Base-by-base conservation (phyloP, 345 rosid genomes). In the Corchorus capsularis region DNA sequence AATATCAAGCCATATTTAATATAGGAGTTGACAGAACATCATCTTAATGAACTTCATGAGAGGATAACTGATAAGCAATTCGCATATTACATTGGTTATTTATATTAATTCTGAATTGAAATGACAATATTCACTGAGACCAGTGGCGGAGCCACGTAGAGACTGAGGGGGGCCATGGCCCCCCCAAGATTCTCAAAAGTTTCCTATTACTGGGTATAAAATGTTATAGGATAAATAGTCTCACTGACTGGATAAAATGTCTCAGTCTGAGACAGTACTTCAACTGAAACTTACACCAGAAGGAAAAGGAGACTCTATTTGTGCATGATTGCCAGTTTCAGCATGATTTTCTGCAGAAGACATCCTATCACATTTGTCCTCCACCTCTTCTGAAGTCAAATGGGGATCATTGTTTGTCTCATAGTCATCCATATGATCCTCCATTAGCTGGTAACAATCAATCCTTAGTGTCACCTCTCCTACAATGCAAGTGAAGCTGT, bases 371-470 rank as follows among this genome's bases (percentile, higher is more conserved):
- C 70, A 76, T 61, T 81, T 83, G 13, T 75, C 80, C 17, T 82
- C 78, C 6, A 20, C 55, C 67, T 83, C 87, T 71, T 83, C 86
- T 71, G 83, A 77, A 59, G 27, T 74, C 71, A 45, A 61, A 12
- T 43, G 55, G 69, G 49, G 34, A 66, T 66, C 75, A 20, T 14
- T 68, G 37, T 65, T 67, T 5, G 71, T 60, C 55, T 2, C 39
- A 34, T 78, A 63, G 81, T 79, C 75, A 69, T 85, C 87, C 53
- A 76, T 50, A 15, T 60, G 75, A 41, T 77, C 83, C 62, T 87
- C 89, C 50, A 89, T 82, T 74, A 89, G 78, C 92, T 88, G 84
- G 75, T 83, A 65, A 63, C 77, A 63, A 65, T 57, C 72, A 72
- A 81, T 22, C n/a, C n/a, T n/a, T n/a, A n/a, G n/a, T n/a, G n/a